These are phyloP conservation scores for Inga leiocalycina DNA, from an alignment of 306 rosid genomes.

Conservation along the genomic window DNA sequence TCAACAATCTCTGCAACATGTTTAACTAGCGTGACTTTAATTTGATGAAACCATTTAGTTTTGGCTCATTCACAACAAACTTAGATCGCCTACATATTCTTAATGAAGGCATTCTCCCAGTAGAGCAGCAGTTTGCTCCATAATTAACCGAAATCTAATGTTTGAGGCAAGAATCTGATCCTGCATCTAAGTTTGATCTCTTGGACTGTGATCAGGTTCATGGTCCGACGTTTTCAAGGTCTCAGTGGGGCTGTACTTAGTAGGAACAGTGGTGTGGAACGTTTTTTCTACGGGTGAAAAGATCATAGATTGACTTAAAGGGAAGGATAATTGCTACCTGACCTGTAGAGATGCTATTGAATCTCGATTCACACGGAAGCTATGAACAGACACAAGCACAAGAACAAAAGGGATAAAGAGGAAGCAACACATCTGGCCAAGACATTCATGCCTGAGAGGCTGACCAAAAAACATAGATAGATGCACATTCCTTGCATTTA, in stretches of 20 bases:
- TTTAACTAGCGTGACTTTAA: neutral
- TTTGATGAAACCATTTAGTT: neutral
- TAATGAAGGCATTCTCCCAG: neutral
- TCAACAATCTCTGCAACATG: no score
- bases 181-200: neutral
- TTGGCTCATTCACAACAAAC: neutral
- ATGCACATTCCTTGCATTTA: neutral
- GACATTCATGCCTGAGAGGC: slow-evolving; percentile 19
- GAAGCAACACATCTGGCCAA: slow-evolving; percentile 30
- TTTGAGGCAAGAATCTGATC: slow-evolving; percentile 19
- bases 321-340: slow-evolving; percentile 9
- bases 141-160: neutral
- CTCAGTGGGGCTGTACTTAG: slow-evolving; percentile 86
- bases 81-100: neutral
- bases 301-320: slow-evolving; percentile 59
- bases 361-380: slow-evolving; percentile 26
- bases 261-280: slow-evolving; percentile 96
- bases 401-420: slow-evolving; percentile 27
- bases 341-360: slow-evolving; percentile 6
- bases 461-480: slow-evolving; percentile 28
- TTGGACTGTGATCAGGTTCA: slow-evolving; percentile 62
- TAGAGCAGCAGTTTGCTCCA: neutral
- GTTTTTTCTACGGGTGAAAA: slow-evolving; percentile 94
- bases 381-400: neutral
- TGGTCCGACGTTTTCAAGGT: slow-evolving; percentile 99